A percentile compares a stretch with the other conserved stretches of the same genome.
Evolutionary conservation across 495 filamentous ascomycete genomes (phyloP).

Genomic region (Aspergillus conjunctus): DNA sequence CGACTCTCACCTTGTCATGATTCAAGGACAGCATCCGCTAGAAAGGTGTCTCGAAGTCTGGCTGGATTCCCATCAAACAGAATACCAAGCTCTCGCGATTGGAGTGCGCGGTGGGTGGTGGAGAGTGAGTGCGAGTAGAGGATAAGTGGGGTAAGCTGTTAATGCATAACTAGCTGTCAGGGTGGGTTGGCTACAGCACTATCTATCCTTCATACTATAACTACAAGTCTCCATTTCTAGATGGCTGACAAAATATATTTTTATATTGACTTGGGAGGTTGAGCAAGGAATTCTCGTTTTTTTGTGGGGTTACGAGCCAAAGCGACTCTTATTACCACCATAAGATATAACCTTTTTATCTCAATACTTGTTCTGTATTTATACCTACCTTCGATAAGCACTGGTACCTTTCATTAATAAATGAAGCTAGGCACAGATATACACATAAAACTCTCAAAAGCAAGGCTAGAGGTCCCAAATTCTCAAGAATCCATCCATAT

Average conservation of each 20-base stretch:
- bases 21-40: not conserved
- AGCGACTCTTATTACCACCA: not conserved
- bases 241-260: not conserved
- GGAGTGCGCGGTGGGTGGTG: not conserved
- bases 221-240: not conserved
- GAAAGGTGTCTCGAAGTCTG: not conserved
- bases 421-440: too few relatives aligned
- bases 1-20: not conserved
- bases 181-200: not conserved
- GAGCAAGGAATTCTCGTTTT: not conserved
- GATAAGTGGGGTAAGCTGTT: not conserved
- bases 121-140: not conserved
- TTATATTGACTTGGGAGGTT: not conserved
- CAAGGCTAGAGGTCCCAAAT: constrained; percentile 11
- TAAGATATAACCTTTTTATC: not conserved
- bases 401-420: too few relatives aligned
- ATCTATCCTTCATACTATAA: not conserved
- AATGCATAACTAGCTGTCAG: not conserved
- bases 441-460: not conserved
- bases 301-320: not conserved
- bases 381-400: too few relatives aligned
- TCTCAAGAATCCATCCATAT: constrained; percentile 13
- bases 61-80: not conserved
- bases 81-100: not conserved
- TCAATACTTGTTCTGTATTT: too few relatives aligned